A percentile compares a stretch with the other conserved stretches of the same genome.
phyloP scores from a whole-genome alignment of 768 basidiomycete genomes.

The Mycena chlorophos region DNA sequence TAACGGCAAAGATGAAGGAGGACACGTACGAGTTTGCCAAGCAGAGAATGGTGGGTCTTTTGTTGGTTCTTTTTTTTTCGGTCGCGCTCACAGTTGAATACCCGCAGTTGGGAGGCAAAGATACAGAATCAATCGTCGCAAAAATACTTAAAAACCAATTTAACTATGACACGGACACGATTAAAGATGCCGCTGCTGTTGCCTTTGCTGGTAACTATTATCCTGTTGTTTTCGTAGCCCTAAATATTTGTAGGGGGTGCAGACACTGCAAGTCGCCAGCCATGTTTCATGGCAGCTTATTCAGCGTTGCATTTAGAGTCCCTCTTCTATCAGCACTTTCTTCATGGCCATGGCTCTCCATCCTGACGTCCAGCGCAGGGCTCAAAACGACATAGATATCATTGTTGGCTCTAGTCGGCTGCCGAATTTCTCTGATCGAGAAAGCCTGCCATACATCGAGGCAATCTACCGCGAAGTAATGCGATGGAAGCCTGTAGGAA shows the following conservation, averaged over 20 bases:
- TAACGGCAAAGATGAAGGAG: not conserved
- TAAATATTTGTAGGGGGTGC: not conserved
- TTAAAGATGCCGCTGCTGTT: not conserved
- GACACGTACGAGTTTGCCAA: not conserved
- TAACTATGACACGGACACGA: not conserved
- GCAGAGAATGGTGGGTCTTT: not conserved
- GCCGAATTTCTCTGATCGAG: conserved; percentile 7
- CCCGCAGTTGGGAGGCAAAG: not conserved
- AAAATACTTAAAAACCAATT: not conserved
- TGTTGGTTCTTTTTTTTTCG: not conserved
- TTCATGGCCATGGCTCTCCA: conserved; percentile 15
- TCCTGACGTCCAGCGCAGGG: conserved; percentile 16
- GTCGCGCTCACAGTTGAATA: not conserved
- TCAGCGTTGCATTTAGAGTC: not conserved
- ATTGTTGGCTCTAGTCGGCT: conserved; percentile 15
- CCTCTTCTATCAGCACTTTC: conserved; percentile 6
- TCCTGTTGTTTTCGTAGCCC: not conserved
- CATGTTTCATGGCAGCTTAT: not conserved
- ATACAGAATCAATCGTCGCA: not conserved
- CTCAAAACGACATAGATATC: conserved; percentile 10
- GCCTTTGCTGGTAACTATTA: not conserved
- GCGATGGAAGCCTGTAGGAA: conserved; percentile 10
- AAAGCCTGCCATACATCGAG: conserved; percentile 13
- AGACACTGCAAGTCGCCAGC: not conserved
- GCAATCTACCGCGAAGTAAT: conserved; percentile 1